Conservation (phyloP, 441 rosid species). For the Isatis lusitanica region DNA sequence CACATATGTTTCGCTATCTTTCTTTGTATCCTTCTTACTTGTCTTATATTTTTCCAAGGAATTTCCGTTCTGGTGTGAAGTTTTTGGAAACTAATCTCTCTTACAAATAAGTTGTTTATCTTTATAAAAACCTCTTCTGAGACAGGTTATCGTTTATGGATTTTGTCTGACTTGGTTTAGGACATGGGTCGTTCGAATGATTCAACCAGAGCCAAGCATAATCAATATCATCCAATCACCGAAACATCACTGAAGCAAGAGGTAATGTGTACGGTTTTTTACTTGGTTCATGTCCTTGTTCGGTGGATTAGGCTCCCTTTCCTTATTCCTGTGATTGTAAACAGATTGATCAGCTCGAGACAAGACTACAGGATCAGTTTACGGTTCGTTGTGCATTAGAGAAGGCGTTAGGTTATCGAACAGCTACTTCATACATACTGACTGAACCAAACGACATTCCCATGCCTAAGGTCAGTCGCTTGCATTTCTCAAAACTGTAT, state of each 20-base stretch:
- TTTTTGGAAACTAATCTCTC: slow-evolving; percentile 7
- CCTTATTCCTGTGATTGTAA: slow-evolving; percentile 7
- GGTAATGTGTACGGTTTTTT: slow-evolving; percentile 35
- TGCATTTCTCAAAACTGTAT: background rate
- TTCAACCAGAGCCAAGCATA: slow-evolving; percentile 45
- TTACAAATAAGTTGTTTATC: background rate
- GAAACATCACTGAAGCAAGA: slow-evolving; percentile 70
- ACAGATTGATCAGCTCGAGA: slow-evolving; percentile 89
- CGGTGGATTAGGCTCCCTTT: background rate
- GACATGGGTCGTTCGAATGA: slow-evolving; percentile 50
- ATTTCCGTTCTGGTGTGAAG: slow-evolving; percentile 18
- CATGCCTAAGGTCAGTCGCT: slow-evolving; percentile 64
- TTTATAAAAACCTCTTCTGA: slow-evolving; percentile 20
- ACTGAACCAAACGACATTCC: slow-evolving; percentile 39
- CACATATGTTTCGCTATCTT: slow-evolving; percentile 27
- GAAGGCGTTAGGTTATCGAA: slow-evolving; percentile 69
- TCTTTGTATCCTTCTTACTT: slow-evolving; percentile 32
- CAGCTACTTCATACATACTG: slow-evolving; percentile 42
- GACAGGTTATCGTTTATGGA: slow-evolving; percentile 11
- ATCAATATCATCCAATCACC: slow-evolving; percentile 41
- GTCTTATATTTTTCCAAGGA: slow-evolving; percentile 14
- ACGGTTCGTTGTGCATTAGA: slow-evolving; percentile 74
- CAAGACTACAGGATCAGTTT: slow-evolving; percentile 75
- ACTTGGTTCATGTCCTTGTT: background rate
- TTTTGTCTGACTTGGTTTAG: slow-evolving; percentile 43